These are phyloP conservation scores for Penicillium paneum DNA, from an alignment of 2,329 filamentous ascomycete species.

Conservation along the genomic window DNA sequence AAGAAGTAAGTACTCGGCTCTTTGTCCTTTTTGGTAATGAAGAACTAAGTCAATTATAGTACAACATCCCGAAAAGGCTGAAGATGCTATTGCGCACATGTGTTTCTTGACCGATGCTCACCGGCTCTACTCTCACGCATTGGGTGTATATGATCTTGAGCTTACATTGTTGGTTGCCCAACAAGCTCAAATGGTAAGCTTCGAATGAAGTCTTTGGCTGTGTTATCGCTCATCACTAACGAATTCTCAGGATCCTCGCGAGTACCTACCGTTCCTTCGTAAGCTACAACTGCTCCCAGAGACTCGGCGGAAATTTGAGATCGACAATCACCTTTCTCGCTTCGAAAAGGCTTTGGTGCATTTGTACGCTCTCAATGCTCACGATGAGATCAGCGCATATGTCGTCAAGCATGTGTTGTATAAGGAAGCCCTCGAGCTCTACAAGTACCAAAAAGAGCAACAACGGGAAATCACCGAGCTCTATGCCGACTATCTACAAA, in stretches of 20 bases:
- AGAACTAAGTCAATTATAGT: constrained; percentile 36
- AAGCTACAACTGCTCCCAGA: constrained; percentile 71
- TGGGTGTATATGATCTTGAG: constrained; percentile 89
- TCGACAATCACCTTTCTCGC: constrained; percentile 82
- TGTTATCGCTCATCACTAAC: constrained; percentile 9
- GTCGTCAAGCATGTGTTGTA: constrained; percentile 77
- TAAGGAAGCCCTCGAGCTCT: constrained; percentile 70
- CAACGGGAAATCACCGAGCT: constrained; percentile 68
- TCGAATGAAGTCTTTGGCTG: neutral
- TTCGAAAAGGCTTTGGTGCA: constrained; percentile 73
- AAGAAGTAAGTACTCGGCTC: constrained; percentile 38
- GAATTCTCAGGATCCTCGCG: constrained; percentile 68
- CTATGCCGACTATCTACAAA: constrained; percentile 75
- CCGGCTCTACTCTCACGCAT: constrained; percentile 80
- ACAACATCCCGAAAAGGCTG: constrained; percentile 68
- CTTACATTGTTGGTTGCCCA: constrained; percentile 88
- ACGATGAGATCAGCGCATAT: constrained; percentile 76
- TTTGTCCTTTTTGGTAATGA: neutral
- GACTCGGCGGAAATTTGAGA: constrained; percentile 71
- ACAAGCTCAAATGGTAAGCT: constrained; percentile 73
- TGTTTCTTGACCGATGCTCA: constrained; percentile 96
- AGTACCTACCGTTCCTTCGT: constrained; percentile 94
- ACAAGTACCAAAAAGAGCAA: constrained; percentile 72
- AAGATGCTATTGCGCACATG: constrained; percentile 91
- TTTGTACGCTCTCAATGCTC: constrained; percentile 68